Conservation (phyloP, 2,329 filamentous ascomycete species). For the Pseudogymnoascus sp. region DNA sequence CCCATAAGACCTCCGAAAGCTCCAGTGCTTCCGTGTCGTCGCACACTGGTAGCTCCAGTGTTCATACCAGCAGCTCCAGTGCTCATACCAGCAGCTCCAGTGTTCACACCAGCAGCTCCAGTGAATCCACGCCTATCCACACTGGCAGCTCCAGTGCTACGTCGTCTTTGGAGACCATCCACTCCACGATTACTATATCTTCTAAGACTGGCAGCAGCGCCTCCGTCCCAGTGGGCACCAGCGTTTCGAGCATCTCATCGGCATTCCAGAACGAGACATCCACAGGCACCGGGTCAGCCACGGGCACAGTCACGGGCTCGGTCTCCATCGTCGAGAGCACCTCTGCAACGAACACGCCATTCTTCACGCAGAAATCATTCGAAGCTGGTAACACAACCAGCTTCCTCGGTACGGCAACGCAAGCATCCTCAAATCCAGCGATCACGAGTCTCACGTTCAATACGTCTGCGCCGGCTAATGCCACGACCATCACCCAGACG, state of each 20-base stretch:
- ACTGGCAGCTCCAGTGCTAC: background rate
- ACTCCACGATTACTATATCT: background rate
- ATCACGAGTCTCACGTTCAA: background rate
- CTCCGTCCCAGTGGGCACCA: background rate
- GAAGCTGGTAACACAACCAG: conserved; percentile 1
- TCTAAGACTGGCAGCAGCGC: background rate
- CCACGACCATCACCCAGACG: background rate
- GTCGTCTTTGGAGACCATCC: background rate
- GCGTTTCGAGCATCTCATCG: background rate
- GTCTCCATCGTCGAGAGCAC: background rate
- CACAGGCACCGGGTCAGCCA: background rate
- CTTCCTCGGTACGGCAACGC: background rate
- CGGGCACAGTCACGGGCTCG: background rate
- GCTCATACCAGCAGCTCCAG: background rate
- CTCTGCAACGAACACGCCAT: background rate
- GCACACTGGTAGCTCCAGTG: background rate
- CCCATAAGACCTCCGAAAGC: background rate
- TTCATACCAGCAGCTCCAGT: background rate
- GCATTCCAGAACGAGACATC: background rate
- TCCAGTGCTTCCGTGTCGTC: background rate
- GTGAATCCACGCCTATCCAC: background rate
- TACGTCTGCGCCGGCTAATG: background rate
- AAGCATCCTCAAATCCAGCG: background rate
- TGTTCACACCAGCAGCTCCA: background rate
- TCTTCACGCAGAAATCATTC: conserved; percentile 3